These are phyloP conservation scores for Trypanosomatidae sp. DNA, from an alignment of 208 protist species.

Conservation along the genomic window DNA sequence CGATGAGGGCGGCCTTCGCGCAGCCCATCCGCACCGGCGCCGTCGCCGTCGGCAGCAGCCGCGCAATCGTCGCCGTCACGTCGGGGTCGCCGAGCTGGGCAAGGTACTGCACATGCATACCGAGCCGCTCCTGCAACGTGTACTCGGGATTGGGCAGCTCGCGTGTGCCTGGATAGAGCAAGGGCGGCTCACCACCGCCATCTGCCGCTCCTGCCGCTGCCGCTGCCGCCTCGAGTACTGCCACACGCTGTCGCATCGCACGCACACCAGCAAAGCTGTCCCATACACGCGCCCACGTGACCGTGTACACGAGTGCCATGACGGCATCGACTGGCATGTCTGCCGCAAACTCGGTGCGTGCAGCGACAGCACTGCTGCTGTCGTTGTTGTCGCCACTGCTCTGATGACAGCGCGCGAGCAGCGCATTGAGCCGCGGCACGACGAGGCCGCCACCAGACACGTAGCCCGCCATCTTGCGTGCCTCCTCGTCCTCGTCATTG, in stretches of 20 bases:
- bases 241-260: conserved; percentile 73
- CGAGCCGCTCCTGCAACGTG: conserved; percentile 61
- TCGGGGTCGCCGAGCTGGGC: conserved; percentile 68
- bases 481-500: background rate
- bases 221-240: conserved; percentile 34
- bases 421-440: conserved; percentile 43
- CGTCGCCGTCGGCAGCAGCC: conserved; percentile 32
- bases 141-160: conserved; percentile 88
- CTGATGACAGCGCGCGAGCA: conserved; percentile 31
- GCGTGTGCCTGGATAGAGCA: conserved; percentile 71
- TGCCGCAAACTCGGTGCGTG: conserved; percentile 72
- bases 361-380: too few relatives aligned
- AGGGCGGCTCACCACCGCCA: too few relatives aligned
- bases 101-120: conserved; percentile 87
- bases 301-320: conserved; percentile 48
- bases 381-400: too few relatives aligned
- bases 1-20: conserved; percentile 83
- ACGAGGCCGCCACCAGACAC: conserved; percentile 56
- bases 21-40: conserved; percentile 84
- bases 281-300: conserved; percentile 49
- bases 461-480: background rate
- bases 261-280: conserved; percentile 51
- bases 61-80: conserved; percentile 31
- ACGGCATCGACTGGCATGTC: conserved; percentile 73
- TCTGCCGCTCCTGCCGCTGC: conserved; percentile 10